Evolutionary conservation across 805 yeast species (phyloP), one percentile per base, ranked within the genome.

Genomic region (Candida ulmi): DNA sequence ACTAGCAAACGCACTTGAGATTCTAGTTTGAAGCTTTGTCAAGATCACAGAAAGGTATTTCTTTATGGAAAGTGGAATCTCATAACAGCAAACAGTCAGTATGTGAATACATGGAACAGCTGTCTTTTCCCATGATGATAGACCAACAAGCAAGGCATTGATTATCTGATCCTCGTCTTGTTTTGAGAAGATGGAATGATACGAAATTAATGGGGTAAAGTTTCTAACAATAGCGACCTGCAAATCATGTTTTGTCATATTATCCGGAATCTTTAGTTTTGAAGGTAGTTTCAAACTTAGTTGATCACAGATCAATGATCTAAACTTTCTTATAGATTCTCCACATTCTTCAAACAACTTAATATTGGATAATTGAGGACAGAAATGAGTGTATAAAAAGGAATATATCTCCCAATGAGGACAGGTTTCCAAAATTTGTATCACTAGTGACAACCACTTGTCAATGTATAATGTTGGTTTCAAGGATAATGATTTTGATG

Each of bases 31-130:
- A 30, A 88, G 61, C 38, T 76, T 75, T n/a, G 83, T 76, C 44
- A 88, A 67, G 11, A 88, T 76, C n/a, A 77, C 78, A 8, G 80
- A 68, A 27, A 87, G 55, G 49, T 68, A 82, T 51, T 81, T 80
- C 55, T 81, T 83, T 40, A 88, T 70, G 0, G 91, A 77, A 11
- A 69, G 55, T 1, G 95, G 95, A 26, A 84, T 68, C 54, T 86
- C 95, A 56, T 83, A 87, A 55, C 95, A 83, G 48, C 91, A 83
- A 3, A 83, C 70, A 5, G 83, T 78, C 42, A 90, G 63, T 32
- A 82, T 80, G 49, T 87, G 88, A 23, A 88, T 74, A 47, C 88
- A 77, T 3, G 95, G 88, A 27, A 81, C 74, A 0, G 88, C 85
- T 0, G 95, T 78, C 44, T 76, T 76, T 44, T 87, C 88, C 86